Conservation (phyloP, 495 filamentous ascomycete genomes). For the Evernia prunastri region DNA sequence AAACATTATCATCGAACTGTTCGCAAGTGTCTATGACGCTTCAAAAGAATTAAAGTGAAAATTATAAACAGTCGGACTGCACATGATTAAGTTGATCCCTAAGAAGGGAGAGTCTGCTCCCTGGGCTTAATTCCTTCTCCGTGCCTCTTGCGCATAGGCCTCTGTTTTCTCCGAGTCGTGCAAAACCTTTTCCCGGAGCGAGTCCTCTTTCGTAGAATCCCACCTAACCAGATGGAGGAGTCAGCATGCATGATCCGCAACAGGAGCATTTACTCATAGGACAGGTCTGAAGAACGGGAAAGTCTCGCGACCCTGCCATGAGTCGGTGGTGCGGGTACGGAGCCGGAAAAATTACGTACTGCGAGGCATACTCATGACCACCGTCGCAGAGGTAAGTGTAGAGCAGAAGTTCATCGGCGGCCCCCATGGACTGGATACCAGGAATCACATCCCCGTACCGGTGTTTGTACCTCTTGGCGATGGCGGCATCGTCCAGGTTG, state of each 20-base stretch:
- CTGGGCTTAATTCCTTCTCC: neutral
- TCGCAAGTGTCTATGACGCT: too few relatives aligned
- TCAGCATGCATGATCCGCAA: neutral
- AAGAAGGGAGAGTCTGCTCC: neutral
- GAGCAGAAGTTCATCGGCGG: neutral
- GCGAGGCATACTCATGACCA: neutral
- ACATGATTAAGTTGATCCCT: too few relatives aligned
- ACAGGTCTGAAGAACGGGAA: too few relatives aligned
- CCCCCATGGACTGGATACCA: neutral
- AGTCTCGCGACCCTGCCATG: too few relatives aligned
- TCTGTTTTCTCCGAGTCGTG: neutral
- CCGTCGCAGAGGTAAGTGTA: neutral
- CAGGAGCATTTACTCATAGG: neutral
- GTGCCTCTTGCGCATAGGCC: neutral
- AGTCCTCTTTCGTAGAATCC: neutral
- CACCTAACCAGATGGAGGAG: neutral
- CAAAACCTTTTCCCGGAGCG: neutral
- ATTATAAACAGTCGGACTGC: neutral
- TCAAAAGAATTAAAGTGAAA: too few relatives aligned
- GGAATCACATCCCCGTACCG: neutral
- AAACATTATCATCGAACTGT: too few relatives aligned
- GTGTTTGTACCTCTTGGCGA: neutral
- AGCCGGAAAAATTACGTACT: neutral
- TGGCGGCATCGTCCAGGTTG: neutral
- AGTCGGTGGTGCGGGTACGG: too few relatives aligned